Percentiles rank a stretch among this genome's conserved stretches.
Evolutionary conservation across 805 yeast species (phyloP).

Genomic region (Pichia gijzeniarum): DNA sequence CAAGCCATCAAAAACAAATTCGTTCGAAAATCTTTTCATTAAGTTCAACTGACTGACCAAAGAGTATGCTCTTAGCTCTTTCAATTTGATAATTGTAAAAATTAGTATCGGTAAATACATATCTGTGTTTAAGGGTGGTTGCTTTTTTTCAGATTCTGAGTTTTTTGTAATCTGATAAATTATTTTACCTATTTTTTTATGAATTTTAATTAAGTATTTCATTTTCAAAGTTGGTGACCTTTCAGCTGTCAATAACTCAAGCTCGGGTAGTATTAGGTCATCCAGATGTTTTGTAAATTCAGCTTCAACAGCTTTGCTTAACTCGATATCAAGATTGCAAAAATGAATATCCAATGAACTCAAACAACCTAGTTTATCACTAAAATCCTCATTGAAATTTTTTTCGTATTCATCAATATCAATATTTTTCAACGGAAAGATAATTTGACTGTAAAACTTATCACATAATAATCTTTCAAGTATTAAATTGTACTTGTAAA

Average conservation of each 20-base stretch:
- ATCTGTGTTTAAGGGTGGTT: conserved; percentile 26
- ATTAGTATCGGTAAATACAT: conserved; percentile 31
- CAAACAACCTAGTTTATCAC: conserved; percentile 24
- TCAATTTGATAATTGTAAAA: conserved; percentile 28
- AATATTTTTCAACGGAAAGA: conserved; percentile 28
- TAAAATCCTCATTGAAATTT: conserved; percentile 23
- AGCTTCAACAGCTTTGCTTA: conserved; percentile 21
- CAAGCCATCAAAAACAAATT: conserved; percentile 19
- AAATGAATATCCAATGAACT: conserved; percentile 22
- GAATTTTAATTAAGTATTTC: conserved; percentile 27
- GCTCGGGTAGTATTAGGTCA: conserved; percentile 24
- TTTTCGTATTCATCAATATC: conserved; percentile 28
- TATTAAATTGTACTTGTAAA: conserved; percentile 24
- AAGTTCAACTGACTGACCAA: conserved; percentile 29
- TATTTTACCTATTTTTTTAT: conserved; percentile 23
- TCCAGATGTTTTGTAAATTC: conserved; percentile 20
- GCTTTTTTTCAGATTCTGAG: conserved; percentile 6
- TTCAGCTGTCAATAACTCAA: conserved; percentile 29
- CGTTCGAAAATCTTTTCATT: conserved; percentile 30
- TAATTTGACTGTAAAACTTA: conserved; percentile 28
- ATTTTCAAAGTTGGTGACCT: conserved; percentile 31
- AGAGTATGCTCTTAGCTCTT: conserved; percentile 25
- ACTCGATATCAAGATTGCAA: conserved; percentile 25
- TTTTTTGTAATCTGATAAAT: conserved; percentile 17
- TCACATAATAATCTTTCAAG: conserved; percentile 30